Evolutionary conservation across 495 filamentous ascomycete genomes (phyloP), one percentile per base, ranked within the genome.

Genomic region (Neurospora sp.): DNA sequence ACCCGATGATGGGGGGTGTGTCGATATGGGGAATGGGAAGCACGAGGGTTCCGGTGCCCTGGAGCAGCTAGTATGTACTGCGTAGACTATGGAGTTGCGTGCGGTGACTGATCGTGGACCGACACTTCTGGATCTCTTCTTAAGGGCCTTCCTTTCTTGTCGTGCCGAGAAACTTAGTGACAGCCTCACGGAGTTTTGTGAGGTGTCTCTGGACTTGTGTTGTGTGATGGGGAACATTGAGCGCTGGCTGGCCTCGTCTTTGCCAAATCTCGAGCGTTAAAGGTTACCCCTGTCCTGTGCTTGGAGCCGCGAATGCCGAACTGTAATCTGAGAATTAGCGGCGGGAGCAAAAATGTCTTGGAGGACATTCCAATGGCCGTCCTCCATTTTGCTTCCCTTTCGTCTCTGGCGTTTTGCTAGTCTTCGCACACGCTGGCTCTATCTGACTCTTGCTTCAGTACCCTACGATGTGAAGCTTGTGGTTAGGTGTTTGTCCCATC

Each of bases 141-240:
- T 72, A 73, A 75, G 27, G 71, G 77, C 77, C 76, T 79, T 79
- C 77, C 77, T 79, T 46, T 77, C 74, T 79, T 31, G 77, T 79
- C 76, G 59, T 48, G 73, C 70, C 74, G 70, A 74, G 74, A 69
- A 72, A 10, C 23, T 62, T 62, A 11, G 54, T 62, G 40, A 38
- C 71, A 73, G 70, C 72, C 70, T 74, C 66, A 62, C 42, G 69
- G 18, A 54, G 23, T 9, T 46, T 27, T 27, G 46, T 42, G 8
- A 62, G 37, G 41, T 39, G 23, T 46, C 66, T 41, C 6, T 48
- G 38, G n/a, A 12, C 3, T 35, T 14, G 23, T 66, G 23, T 11
- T 20, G 42, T 12, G 72, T 31, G 72, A 54, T 37, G 35, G 37
- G 37, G 23, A 70, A 40, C 39, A 35, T 14, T 20, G 11, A 23